These are phyloP conservation scores for Phaffomyces thermotolerans DNA, from an alignment of 805 yeast species.

Conservation along the genomic window DNA sequence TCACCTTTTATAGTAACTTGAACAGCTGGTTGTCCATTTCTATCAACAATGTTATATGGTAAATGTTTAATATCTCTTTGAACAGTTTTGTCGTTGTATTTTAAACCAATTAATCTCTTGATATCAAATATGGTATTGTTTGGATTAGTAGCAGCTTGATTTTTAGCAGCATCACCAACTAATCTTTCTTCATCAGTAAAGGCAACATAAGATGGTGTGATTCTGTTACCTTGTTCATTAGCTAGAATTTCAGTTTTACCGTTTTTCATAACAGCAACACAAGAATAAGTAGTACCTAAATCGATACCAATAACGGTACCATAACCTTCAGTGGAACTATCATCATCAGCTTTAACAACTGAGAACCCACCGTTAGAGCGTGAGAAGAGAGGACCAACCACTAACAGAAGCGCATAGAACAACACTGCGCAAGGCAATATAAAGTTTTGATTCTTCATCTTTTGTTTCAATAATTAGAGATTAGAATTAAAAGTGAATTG, in stretches of 20 bases:
- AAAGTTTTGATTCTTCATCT: conserved; percentile 22
- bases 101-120: conserved; percentile 84
- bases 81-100: conserved; percentile 68
- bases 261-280: conserved; percentile 84
- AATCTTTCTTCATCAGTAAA: conserved; percentile 88
- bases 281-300: conserved; percentile 95
- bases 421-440: conserved; percentile 29
- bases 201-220: conserved; percentile 92
- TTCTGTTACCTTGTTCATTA: conserved; percentile 95
- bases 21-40: conserved; percentile 77
- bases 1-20: conserved; percentile 71
- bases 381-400: conserved; percentile 19
- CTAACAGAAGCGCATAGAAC: conserved; percentile 23
- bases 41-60: conserved; percentile 66
- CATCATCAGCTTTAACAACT: conserved; percentile 24
- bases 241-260: conserved; percentile 91
- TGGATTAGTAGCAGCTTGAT: conserved; percentile 89
- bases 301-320: conserved; percentile 87
- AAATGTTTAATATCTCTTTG: conserved; percentile 77
- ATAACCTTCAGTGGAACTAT: conserved; percentile 35
- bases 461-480: no score
- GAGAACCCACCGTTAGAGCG: conserved; percentile 13
- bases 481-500: neutral
- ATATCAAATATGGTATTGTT: conserved; percentile 83
- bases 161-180: conserved; percentile 95